Evolutionary conservation across 1,284 basidiomycete species (phyloP), one percentile per base, ranked within the genome.

Genomic region (Wallemia ichthyophaga): DNA sequence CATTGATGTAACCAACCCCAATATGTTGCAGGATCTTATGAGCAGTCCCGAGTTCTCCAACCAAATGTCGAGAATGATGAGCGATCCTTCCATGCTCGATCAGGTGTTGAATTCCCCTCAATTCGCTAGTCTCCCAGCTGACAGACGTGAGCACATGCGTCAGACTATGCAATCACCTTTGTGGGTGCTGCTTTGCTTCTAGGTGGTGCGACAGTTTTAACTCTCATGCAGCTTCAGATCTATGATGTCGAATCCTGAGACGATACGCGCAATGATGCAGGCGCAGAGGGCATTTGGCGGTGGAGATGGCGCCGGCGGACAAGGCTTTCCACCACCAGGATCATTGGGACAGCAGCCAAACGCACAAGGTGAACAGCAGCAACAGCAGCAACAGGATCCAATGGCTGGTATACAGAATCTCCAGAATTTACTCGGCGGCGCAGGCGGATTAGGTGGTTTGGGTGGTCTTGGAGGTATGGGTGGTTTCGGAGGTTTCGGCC

Each of bases 11-110:
- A 83, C 82, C 64, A 87, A 89, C 66, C 87, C 86, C 1, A 91
- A 92, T 67, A 84, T 89, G 77, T 73, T 89, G 71, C 80, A 85
- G 67, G 74, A 73, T 54, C 81, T 92, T 79, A 77, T 91, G 74
- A 79, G 82, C 66, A 82, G 79, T 37, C 88, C 84, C 0, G 75
- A 82, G 62, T 83, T 86, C 63, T 67, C 85, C 54, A 75, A 81
- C 62, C 81, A 83, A 68, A 83, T 85, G 78, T 76, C 78, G 17
- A 66, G 70, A 1, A 75, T 85, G 69, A 80, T 89, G 75, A 76
- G 78, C 3, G 80, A 85, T 64, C 86, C 86, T 0, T 78, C 77
- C 23, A 73, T 94, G 59, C 71, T 94, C 58, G 89, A 94, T 62
- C 85, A 74, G 64, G 72, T 73, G 48, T 58, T 70, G 61, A 11